A percentile compares a stretch with the other conserved stretches of the same genome.
These are phyloP conservation scores for Eucalyptus virginea DNA, from an alignment of 345 rosid genomes.

Conservation along the genomic window DNA sequence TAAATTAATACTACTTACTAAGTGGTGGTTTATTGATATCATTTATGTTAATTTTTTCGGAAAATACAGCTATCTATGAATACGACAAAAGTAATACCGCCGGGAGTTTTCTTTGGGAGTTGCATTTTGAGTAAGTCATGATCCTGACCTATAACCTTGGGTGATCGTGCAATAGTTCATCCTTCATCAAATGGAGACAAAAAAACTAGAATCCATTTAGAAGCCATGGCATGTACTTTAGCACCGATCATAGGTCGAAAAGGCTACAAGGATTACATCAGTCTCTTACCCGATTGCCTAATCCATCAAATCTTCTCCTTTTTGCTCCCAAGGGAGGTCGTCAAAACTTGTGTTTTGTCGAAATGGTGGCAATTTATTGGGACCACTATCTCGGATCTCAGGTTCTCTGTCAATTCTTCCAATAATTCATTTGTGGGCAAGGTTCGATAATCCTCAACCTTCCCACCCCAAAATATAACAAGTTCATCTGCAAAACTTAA, in stretches of 20 bases:
- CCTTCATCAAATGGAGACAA: not conserved
- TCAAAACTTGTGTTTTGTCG: not conserved
- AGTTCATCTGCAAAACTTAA: too few relatives aligned
- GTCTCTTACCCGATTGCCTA: not conserved
- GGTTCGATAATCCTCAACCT: not conserved
- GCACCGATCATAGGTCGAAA: not conserved
- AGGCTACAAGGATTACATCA: not conserved
- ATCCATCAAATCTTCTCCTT: not conserved
- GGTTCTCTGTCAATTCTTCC: not conserved
- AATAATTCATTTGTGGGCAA: not conserved
- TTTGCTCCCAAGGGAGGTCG: not conserved
- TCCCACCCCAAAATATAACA: too few relatives aligned
- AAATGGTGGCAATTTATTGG: not conserved
- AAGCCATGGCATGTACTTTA: not conserved
- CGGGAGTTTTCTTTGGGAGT: too few relatives aligned
- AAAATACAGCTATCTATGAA: too few relatives aligned
- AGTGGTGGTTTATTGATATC: too few relatives aligned
- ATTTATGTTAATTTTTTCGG: too few relatives aligned
- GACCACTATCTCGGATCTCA: not conserved
- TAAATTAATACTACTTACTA: too few relatives aligned
- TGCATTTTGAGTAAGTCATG: too few relatives aligned
- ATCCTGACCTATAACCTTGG: not conserved
- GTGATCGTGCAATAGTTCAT: not conserved
- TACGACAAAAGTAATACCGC: too few relatives aligned
- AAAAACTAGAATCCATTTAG: not conserved